Evolutionary conservation across 768 basidiomycete species (phyloP).

Genomic region (Cytidiella melzeri): DNA sequence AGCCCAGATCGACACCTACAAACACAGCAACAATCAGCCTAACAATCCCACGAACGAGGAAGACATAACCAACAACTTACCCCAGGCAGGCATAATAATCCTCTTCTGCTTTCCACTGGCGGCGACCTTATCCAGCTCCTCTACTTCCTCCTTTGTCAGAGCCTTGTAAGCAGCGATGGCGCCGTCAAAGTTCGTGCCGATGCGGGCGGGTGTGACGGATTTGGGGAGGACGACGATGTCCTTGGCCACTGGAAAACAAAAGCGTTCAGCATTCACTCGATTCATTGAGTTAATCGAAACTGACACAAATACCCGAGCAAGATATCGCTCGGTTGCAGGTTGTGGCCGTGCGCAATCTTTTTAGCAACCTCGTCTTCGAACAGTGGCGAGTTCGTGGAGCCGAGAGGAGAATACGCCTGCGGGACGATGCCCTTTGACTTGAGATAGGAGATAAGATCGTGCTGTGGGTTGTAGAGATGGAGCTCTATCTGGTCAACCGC

Average conservation of each 20-base stretch:
- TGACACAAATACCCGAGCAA: constrained; percentile 58
- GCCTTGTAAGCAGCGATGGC: constrained; percentile 39
- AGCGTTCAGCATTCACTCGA: neutral
- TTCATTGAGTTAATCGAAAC: constrained; percentile 13
- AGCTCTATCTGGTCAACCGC: constrained; percentile 76
- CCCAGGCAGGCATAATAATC: constrained; percentile 65
- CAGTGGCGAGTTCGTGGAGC: constrained; percentile 60
- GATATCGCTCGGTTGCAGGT: constrained; percentile 48
- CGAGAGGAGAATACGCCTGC: constrained; percentile 80
- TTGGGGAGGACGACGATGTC: constrained; percentile 67
- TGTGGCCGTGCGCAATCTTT: constrained; percentile 54
- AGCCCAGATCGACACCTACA: constrained; percentile 59
- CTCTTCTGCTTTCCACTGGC: constrained; percentile 61
- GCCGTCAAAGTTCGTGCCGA: constrained; percentile 52
- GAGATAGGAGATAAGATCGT: constrained; percentile 56
- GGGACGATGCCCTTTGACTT: constrained; percentile 61
- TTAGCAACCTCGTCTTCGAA: constrained; percentile 54
- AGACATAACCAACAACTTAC: constrained; percentile 33
- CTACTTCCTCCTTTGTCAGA: constrained; percentile 47
- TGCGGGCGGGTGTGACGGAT: constrained; percentile 67
- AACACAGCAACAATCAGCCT: constrained; percentile 13
- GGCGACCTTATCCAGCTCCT: constrained; percentile 48
- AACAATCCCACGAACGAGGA: constrained; percentile 5
- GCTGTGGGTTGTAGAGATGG: constrained; percentile 73
- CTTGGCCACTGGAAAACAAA: constrained; percentile 43